Evolutionary conservation across 2,329 filamentous ascomycete genomes (phyloP), one percentile per base, ranked within the genome.

Genomic region (Clarireedia hainanense): DNA sequence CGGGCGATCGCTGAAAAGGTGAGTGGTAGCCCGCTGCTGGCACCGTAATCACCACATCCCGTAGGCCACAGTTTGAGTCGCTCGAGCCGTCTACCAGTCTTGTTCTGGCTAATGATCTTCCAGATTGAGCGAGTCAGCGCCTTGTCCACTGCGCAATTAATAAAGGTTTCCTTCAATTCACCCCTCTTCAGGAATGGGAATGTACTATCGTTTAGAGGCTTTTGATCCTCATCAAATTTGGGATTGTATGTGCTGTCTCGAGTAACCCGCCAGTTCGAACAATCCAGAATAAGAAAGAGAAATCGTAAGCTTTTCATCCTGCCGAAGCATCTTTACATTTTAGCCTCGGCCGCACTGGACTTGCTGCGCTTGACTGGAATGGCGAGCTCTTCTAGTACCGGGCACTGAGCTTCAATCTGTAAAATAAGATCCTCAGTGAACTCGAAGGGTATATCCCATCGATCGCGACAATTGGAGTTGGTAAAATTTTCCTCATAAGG

Each of bases 251-350:
- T 17, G 7, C 40, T 27, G 45, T 56, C 36, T 52, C 42, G 52
- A 47, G 27, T 39, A 36, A 58, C 48, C 20, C 23, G 20, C 52
- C 52, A 58, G 6, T 58, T 47, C 43, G 57, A 58, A 58, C 52
- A 58, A 45, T 58, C 52, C 52, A 58, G n/a, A 26, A 47, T 58
- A 47, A 58, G 52, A 45, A 56, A 58, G 42, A 58, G 42, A 26
- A 37, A 52, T 49, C 30, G 42, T n/a, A 58, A 56, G 42, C 24
- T 53, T 52, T 15, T 45, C 48, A 56, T 56, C 20, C 42, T 48
- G 36, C 57, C 43, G 26, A 58, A 58, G 20, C 43, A 52, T 37
- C 51, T 52, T 5, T 58, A 58, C 2, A 46, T 58, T 48, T 52
- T 27, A 46, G 36, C 52, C 37, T 47, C 45, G 2, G 45, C 26